phyloP scores from a whole-genome alignment of 1,139 yeast species.

The Geotrichum candidum region DNA sequence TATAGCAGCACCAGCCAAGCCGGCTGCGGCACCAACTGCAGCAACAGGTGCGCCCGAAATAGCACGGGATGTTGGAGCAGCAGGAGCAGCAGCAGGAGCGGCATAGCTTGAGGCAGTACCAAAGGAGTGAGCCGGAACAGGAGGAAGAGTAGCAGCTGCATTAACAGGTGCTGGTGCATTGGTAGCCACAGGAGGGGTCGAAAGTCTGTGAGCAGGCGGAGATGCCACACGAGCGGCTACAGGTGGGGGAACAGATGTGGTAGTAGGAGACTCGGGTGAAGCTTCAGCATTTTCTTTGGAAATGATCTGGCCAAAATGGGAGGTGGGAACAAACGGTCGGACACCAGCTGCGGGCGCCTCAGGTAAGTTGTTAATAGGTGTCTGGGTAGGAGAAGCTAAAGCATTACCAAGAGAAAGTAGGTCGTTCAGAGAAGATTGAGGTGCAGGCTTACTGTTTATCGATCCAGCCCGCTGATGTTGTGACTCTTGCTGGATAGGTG shows the following conservation, averaged over 20 bases:
- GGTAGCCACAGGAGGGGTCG: slow-evolving; percentile 16
- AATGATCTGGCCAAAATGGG: slow-evolving; percentile 61
- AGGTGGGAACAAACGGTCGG: slow-evolving; percentile 49
- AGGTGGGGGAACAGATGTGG: neutral
- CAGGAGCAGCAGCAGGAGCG: slow-evolving; percentile 2
- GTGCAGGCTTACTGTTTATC: slow-evolving; percentile 29
- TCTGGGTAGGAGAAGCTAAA: slow-evolving; percentile 31
- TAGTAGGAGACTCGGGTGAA: neutral
- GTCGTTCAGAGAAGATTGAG: slow-evolving; percentile 28
- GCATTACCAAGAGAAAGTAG: slow-evolving; percentile 36
- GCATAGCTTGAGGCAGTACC: neutral
- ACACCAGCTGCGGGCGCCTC: slow-evolving; percentile 35
- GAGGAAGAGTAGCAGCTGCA: neutral
- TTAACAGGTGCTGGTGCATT: neutral
- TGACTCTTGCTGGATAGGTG: slow-evolving; percentile 17
- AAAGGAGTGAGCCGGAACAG: neutral
- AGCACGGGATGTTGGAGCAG: slow-evolving; percentile 12
- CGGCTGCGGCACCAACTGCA: slow-evolving; percentile 26
- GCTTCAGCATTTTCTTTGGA: slow-evolving; percentile 29
- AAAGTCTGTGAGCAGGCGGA: neutral
- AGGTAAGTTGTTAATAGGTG: slow-evolving; percentile 18
- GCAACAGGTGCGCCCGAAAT: slow-evolving; percentile 16
- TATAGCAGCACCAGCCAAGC: slow-evolving; percentile 13
- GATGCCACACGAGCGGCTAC: neutral
- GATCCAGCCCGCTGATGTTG: slow-evolving; percentile 10